A percentile compares a stretch with the other conserved stretches of the same genome.
Evolutionary conservation across 805 yeast genomes (phyloP).

Genomic region (Barnettozyma botsteinii): DNA sequence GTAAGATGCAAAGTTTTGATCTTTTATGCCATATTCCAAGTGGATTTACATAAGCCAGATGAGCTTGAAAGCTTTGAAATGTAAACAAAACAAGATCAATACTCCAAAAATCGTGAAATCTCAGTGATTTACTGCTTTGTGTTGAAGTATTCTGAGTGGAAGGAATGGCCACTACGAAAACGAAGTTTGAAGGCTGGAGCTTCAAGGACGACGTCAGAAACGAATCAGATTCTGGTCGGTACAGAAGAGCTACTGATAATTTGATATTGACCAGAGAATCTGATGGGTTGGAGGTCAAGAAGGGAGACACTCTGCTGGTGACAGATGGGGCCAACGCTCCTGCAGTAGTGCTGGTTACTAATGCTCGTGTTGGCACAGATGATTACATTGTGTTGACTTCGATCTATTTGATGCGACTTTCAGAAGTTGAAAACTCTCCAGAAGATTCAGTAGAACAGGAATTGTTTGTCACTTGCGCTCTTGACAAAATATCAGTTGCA

Average conservation of each 20-base stretch:
- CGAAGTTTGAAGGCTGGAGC: conserved; percentile 21
- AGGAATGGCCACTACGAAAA: conserved; percentile 21
- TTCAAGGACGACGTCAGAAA: conserved; percentile 11
- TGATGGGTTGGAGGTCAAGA: conserved; percentile 43
- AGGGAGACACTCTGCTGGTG: conserved; percentile 46
- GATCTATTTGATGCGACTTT: conserved; percentile 38
- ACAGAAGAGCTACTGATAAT: conserved; percentile 14
- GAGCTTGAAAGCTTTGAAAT: too few relatives aligned
- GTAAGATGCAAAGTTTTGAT: too few relatives aligned
- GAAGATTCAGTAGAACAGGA: conserved; percentile 35
- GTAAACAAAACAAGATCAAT: too few relatives aligned
- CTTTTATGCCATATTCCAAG: too few relatives aligned
- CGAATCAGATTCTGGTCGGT: background rate
- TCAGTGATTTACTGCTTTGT: too few relatives aligned
- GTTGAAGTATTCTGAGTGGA: too few relatives aligned
- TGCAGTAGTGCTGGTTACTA: conserved; percentile 44
- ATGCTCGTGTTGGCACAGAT: conserved; percentile 45
- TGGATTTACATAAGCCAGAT: too few relatives aligned
- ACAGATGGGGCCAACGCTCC: conserved; percentile 29
- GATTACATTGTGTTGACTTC: conserved; percentile 44
- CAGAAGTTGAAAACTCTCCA: conserved; percentile 33
- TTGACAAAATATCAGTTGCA: conserved; percentile 36
- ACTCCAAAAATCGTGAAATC: too few relatives aligned
- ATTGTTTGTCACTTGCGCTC: conserved; percentile 48
- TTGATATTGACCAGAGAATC: conserved; percentile 32